Percentiles rank a stretch among this genome's conserved stretches.
Evolutionary conservation across 2,329 filamentous ascomycete genomes (phyloP).

Genomic region (Dactylellina leptospora): DNA sequence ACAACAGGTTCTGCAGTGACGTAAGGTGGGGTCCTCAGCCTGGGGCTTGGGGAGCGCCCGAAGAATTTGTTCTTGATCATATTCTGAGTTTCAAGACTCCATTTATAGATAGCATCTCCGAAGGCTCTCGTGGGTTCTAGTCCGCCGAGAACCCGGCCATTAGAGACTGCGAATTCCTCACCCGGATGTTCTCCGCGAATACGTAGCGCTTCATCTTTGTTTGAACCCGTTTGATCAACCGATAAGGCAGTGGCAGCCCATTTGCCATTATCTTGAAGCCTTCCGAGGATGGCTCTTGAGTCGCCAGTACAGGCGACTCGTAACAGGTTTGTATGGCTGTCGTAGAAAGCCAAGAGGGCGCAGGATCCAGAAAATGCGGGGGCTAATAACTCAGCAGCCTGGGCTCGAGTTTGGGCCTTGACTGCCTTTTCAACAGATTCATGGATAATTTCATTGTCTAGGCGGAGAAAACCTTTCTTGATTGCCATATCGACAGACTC

Average conservation of each 20-base stretch:
- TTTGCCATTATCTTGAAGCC: slow-evolving; percentile 77
- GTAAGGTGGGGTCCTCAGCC: slow-evolving; percentile 91
- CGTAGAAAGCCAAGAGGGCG: slow-evolving; percentile 94
- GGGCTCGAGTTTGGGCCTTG: slow-evolving; percentile 85
- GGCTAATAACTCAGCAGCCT: slow-evolving; percentile 88
- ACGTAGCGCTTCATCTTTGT: slow-evolving; percentile 81
- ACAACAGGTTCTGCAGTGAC: slow-evolving; percentile 96
- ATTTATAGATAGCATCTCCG: slow-evolving; percentile 96
- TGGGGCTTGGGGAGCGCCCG: slow-evolving; percentile 76
- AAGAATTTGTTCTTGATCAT: slow-evolving; percentile 88
- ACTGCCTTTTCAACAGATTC: slow-evolving; percentile 91
- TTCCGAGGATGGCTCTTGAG: slow-evolving; percentile 90
- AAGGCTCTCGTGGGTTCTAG: slow-evolving; percentile 94
- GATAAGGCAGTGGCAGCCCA: slow-evolving; percentile 92
- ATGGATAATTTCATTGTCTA: slow-evolving; percentile 94
- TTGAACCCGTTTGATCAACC: slow-evolving; percentile 91
- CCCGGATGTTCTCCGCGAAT: slow-evolving; percentile 86
- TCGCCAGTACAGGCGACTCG: slow-evolving; percentile 96
- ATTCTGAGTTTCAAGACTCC: slow-evolving; percentile 83
- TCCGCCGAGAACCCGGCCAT: slow-evolving; percentile 89
- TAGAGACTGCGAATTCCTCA: slow-evolving; percentile 84
- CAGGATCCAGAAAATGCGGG: slow-evolving; percentile 97
- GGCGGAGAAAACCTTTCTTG: slow-evolving; percentile 84
- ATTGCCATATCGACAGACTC: slow-evolving; percentile 89
- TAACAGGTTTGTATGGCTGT: slow-evolving; percentile 83